Conservation (phyloP, 2,329 filamentous ascomycete genomes). For the Diaporthe citri region DNA sequence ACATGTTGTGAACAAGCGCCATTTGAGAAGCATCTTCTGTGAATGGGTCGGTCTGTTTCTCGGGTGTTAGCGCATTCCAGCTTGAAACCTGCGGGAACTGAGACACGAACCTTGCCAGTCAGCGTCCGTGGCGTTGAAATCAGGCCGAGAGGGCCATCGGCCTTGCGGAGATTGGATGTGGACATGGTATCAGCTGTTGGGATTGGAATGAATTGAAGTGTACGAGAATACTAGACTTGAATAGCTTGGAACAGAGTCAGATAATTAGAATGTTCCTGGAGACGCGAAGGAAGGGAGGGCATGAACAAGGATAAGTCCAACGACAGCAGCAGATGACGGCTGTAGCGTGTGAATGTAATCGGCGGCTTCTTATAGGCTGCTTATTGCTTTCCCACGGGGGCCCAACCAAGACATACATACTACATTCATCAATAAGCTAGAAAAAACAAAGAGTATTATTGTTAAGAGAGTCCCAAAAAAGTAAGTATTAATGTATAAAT, state of each 20-base stretch:
- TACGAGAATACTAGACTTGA: not conserved
- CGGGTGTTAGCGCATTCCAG: not conserved
- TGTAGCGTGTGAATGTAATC: not conserved
- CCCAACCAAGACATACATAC: not conserved
- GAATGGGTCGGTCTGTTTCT: not conserved
- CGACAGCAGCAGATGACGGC: not conserved
- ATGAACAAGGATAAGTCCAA: not conserved
- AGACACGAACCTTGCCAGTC: not conserved
- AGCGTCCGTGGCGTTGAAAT: not conserved
- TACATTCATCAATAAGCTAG: not conserved
- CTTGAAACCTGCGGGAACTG: not conserved
- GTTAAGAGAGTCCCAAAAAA: too few species aligned
- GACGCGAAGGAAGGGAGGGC: not conserved
- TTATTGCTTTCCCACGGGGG: not conserved
- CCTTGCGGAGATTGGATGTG: not conserved
- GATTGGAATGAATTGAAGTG: not conserved
- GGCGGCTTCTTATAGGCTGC: not conserved
- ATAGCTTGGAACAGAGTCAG: not conserved
- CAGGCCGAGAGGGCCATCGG: not conserved
- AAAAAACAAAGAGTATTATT: not conserved
- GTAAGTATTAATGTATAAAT: too few species aligned
- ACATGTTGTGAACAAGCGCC: conserved; percentile 71
- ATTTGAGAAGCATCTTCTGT: conserved; percentile 57
- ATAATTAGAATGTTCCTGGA: not conserved
- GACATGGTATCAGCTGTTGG: not conserved